A percentile compares a stretch with the other conserved stretches of the same genome.
Evolutionary conservation across 148 eudicot species (phyloP).

Genomic region (Chenopodium quinoa): DNA sequence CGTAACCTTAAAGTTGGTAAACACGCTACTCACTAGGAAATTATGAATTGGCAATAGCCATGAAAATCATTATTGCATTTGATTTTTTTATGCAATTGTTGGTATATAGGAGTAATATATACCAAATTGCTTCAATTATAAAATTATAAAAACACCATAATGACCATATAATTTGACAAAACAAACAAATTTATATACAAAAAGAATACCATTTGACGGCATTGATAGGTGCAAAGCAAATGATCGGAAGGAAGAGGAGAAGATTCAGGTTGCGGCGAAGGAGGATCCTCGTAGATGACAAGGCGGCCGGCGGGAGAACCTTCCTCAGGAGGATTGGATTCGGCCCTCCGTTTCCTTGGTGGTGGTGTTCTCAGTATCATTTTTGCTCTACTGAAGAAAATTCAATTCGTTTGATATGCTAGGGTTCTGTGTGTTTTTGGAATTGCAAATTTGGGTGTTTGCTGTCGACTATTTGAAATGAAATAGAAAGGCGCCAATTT

Average conservation of each 20-base stretch:
- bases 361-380: conserved; percentile 57
- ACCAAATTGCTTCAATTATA: no score
- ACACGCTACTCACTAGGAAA: no score
- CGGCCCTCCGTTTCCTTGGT: conserved; percentile 55
- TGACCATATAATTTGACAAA: background rate
- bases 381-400: background rate
- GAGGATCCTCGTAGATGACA: conserved; percentile 71
- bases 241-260: conserved; percentile 58
- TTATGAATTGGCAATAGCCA: no score
- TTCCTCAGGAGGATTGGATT: conserved; percentile 42
- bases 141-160: background rate
- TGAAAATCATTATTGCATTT: no score
- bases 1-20: no score
- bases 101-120: no score
- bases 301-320: conserved; percentile 55
- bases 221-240: conserved; percentile 92
- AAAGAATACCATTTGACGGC: conserved; percentile 81
- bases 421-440: no score
- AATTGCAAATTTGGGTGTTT: no score
- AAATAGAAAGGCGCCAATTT: no score
- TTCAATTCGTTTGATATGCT: no score
- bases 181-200: background rate
- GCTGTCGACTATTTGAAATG: no score
- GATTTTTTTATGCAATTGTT: no score
- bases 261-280: conserved; percentile 33